Evolutionary conservation across 2,329 filamentous ascomycete genomes (phyloP).

Genomic region (Colletotrichum incanum): DNA sequence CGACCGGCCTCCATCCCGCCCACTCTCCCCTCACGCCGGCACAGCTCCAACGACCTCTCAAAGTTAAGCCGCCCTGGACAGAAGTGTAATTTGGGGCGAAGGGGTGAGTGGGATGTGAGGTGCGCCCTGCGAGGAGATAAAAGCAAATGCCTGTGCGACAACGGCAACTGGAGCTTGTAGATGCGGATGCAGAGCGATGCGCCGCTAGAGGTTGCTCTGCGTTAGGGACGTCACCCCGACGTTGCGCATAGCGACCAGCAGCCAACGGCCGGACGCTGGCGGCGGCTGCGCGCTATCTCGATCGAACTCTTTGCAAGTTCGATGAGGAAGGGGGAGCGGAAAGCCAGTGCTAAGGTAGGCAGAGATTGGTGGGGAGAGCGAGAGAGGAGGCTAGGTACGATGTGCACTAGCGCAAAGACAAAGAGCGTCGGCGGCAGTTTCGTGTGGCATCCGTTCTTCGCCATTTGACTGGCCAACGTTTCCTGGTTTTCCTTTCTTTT

Average conservation of each 20-base stretch:
- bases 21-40: constrained; percentile 4
- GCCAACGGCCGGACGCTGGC: constrained; percentile 8
- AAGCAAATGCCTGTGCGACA: not conserved
- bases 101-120: not conserved
- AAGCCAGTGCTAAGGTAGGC: not conserved
- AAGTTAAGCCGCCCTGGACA: not conserved
- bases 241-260: constrained; percentile 42
- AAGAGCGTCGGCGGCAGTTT: constrained; percentile 27
- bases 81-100: not conserved
- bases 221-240: constrained; percentile 23
- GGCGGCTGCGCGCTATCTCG: constrained; percentile 31
- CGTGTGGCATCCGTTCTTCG: constrained; percentile 32
- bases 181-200: constrained; percentile 12
- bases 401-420: constrained; percentile 20
- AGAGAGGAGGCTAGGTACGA: constrained; percentile 7
- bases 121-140: not conserved
- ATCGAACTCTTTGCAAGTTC: constrained; percentile 10
- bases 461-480: constrained; percentile 36
- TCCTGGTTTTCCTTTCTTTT: constrained; percentile 4
- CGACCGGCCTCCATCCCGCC: not conserved
- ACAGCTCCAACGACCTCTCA: constrained; percentile 16
- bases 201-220: not conserved
- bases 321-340: not conserved
- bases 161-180: not conserved
- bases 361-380: not conserved